Evolutionary conservation across 2,329 filamentous ascomycete genomes (phyloP).

Genomic region (Diaporthe citri): DNA sequence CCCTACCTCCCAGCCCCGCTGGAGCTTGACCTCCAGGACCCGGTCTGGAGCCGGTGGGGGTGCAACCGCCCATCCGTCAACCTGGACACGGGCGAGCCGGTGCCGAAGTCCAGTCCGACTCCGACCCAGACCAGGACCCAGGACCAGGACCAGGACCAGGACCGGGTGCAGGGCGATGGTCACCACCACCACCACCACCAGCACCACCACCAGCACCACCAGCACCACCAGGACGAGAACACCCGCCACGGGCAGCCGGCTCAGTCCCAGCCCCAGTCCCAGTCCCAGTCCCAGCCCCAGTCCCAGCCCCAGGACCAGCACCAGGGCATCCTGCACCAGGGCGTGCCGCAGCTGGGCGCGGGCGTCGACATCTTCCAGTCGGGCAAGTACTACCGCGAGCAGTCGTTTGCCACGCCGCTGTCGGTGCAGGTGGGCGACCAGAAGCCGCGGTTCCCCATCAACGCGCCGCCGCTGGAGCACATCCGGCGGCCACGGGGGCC

Average conservation of each 20-base stretch:
- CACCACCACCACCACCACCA: background rate
- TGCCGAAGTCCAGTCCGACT: too few species aligned
- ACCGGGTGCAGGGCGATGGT: background rate
- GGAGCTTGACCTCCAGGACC: background rate
- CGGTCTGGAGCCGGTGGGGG: background rate
- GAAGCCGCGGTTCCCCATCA: constrained; percentile 52
- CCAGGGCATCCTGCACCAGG: constrained; percentile 2
- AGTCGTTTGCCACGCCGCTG: constrained; percentile 46
- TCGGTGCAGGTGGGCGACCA: constrained; percentile 44
- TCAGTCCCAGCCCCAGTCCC: background rate
- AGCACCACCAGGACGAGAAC: background rate
- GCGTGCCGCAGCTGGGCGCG: constrained; percentile 6
- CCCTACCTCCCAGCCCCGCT: background rate
- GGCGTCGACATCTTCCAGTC: constrained; percentile 22
- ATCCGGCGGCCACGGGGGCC: constrained; percentile 51
- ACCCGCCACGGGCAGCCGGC: background rate
- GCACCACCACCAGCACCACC: background rate
- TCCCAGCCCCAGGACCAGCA: background rate
- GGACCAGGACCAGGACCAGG: background rate
- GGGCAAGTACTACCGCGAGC: constrained; percentile 45
- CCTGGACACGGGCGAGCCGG: background rate
- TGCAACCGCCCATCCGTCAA: background rate
- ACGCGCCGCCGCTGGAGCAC: constrained; percentile 51
- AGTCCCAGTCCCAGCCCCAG: background rate
- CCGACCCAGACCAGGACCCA: too few species aligned